A percentile compares a stretch with the other conserved stretches of the same genome.
phyloP scores from a whole-genome alignment of 2,329 filamentous ascomycete genomes.

The Xylariales sp. region DNA sequence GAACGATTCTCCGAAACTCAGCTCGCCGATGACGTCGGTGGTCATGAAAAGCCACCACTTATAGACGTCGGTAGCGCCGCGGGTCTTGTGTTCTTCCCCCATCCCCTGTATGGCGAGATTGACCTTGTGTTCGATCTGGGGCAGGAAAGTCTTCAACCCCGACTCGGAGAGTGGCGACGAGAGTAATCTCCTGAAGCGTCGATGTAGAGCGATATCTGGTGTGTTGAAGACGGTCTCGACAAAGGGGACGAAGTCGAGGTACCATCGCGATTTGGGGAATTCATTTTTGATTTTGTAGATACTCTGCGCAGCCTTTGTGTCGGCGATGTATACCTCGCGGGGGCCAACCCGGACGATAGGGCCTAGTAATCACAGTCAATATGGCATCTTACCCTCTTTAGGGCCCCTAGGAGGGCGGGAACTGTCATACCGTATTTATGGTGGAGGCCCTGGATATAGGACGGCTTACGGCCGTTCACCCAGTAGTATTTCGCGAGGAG shows the following conservation, averaged over 20 bases:
- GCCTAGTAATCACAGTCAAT: slow-evolving; percentile 32
- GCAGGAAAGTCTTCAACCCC: slow-evolving; percentile 49
- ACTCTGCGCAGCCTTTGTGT: slow-evolving; percentile 36
- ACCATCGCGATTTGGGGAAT: slow-evolving; percentile 44
- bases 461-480: slow-evolving; percentile 28
- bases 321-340: slow-evolving; percentile 43
- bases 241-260: slow-evolving; percentile 39
- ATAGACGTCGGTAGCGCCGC: slow-evolving; percentile 58
- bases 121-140: slow-evolving; percentile 52
- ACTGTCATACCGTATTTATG: slow-evolving; percentile 43
- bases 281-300: slow-evolving; percentile 46
- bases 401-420: not conserved
- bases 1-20: slow-evolving; percentile 67
- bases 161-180: slow-evolving; percentile 54
- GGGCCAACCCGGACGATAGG: slow-evolving; percentile 48
- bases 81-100: slow-evolving; percentile 52
- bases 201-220: slow-evolving; percentile 52
- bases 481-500: slow-evolving; percentile 31
- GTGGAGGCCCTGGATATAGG: slow-evolving; percentile 45
- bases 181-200: slow-evolving; percentile 55
- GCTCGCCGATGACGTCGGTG: slow-evolving; percentile 64
- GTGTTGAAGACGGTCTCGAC: slow-evolving; percentile 54
- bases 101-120: slow-evolving; percentile 57
- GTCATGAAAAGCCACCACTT: slow-evolving; percentile 67
- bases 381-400: not conserved